Evolutionary conservation across 345 rosid genomes (phyloP).

Genomic region (Isatis tinctoria): DNA sequence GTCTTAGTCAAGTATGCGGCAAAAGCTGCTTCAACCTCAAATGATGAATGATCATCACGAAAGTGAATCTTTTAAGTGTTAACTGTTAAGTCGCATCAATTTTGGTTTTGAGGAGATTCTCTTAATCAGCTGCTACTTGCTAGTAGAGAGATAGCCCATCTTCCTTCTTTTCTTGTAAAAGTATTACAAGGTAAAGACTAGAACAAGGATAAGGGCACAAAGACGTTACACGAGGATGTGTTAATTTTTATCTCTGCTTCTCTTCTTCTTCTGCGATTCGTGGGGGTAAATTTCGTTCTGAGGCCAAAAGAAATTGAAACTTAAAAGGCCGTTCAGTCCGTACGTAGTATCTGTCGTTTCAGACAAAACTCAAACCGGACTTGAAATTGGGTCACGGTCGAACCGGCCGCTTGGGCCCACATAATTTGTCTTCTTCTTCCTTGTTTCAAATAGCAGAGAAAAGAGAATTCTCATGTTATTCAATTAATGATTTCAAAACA

Average conservation of each 20-base stretch:
- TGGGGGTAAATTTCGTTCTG: neutral
- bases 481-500: neutral
- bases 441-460: no score
- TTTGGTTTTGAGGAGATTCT: neutral
- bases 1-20: slow-evolving; percentile 70
- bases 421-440: no score
- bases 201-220: no score
- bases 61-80: neutral
- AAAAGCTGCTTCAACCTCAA: slow-evolving; percentile 37
- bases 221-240: neutral
- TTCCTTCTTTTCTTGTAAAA: no score
- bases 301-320: neutral
- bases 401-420: no score
- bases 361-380: no score
- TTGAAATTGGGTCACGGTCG: no score
- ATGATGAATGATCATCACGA: slow-evolving; percentile 24
- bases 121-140: no score
- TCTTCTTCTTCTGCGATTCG: neutral
- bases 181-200: no score
- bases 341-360: no score
- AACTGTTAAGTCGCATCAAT: neutral
- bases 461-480: neutral
- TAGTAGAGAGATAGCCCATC: no score
- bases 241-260: neutral
- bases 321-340: no score